Base-by-base conservation (phyloP, 352 stramenopile species). In the Globisporangium acanthophoron region DNA sequence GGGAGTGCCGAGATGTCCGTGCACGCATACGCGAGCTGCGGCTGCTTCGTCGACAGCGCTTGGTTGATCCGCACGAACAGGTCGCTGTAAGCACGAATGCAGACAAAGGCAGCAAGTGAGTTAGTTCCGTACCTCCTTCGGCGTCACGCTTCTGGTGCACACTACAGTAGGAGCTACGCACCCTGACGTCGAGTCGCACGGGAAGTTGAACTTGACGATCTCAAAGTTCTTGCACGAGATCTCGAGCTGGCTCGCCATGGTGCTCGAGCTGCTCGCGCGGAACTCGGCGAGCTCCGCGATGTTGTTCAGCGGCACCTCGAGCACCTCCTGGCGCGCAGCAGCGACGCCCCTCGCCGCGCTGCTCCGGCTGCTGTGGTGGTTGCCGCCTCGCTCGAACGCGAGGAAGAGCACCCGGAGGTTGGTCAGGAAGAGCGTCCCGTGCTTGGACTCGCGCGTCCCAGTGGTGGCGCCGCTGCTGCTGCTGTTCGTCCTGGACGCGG, bases 181-280 rank as follows among this genome's bases (percentile, higher is more conserved):
- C 70, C 76, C 76, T 1, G 80, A 88, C 8, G 73, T 79, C 3
- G 71, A 52, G 29, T 92, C 80, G 31, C 69, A 76, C 0, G 80
- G 78, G 39, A 92, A 92, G 40, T 82, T 80, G 51, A 92, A 90
- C 46, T 83, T 87, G 24, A 92, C 58, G 41, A 94, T 73, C 53
- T 88, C 74, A 61, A 94, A 92, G 56, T 92, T 94, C 62, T 94
- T 94, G 75, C 82, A 92, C 45, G 85, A 80, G 58, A 94, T 70
- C 67, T 94, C 82, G 46, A 94, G 65, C 56, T 88, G 79, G 55
- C 74, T 87, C 72, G 79, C 76, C 31, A 71, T 61, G 2, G 70
- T 73, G 8, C 63, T 85, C 40, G 62, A 67, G 45, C 59, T 70
- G 20, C 59, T 64, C 20, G 78, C 66, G 4, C 73, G 73, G 5